phyloP scores from a whole-genome alignment of 805 yeast species.

The Blastobotrys terrestris region DNA sequence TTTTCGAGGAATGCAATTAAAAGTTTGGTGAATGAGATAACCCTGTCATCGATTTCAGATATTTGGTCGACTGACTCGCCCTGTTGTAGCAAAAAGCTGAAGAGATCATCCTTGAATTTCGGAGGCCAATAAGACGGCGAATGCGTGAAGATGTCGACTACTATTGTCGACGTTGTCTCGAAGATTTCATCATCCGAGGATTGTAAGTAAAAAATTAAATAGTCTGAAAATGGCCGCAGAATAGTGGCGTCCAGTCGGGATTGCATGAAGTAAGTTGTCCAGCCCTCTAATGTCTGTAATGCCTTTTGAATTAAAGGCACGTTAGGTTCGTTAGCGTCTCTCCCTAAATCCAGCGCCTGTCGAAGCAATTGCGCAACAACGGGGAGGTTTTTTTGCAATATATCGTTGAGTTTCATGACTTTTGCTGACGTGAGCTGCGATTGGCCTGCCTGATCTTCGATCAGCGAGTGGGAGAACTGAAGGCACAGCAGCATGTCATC shows the following conservation, averaged over 20 bases:
- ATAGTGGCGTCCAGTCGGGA: not conserved
- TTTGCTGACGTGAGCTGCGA: not conserved
- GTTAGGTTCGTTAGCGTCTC: not conserved
- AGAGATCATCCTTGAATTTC: constrained; percentile 8
- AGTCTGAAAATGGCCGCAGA: constrained; percentile 2
- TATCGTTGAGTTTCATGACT: not conserved
- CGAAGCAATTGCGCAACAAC: not conserved
- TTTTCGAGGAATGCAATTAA: constrained; percentile 7
- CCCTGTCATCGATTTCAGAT: constrained; percentile 12
- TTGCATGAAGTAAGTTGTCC: constrained; percentile 8
- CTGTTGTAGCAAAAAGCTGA: constrained; percentile 5
- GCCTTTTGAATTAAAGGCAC: not conserved
- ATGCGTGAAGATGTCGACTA: not conserved
- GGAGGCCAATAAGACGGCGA: constrained; percentile 15
- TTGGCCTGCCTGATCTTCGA: constrained; percentile 21
- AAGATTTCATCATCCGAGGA: not conserved
- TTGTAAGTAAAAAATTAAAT: not conserved
- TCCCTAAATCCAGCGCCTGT: not conserved
- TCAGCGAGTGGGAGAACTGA: constrained; percentile 23
- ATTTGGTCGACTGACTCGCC: not conserved
- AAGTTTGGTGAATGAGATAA: constrained; percentile 8
- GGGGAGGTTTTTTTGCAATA: not conserved
- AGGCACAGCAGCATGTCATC: constrained; percentile 8
- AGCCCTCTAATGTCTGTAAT: constrained; percentile 2
- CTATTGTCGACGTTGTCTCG: constrained; percentile 1